These are phyloP conservation scores for Solanum raphanifolium DNA, from an alignment of 257 asterid genomes.

Conservation along the genomic window DNA sequence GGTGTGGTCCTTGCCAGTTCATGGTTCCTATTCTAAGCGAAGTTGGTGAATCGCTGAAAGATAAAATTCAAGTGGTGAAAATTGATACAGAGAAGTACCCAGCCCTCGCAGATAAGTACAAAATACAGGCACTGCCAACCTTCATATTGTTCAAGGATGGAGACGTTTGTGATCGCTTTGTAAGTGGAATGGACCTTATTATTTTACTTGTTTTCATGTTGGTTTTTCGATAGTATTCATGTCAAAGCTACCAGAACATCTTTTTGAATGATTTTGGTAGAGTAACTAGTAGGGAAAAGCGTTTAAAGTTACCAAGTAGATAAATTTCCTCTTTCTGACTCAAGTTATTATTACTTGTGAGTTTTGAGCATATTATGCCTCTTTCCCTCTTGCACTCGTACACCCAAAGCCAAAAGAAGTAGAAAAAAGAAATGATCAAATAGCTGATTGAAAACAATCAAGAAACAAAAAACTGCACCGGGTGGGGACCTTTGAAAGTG, in stretches of 20 bases:
- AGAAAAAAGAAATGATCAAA: background rate
- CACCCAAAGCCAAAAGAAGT: too few relatives aligned
- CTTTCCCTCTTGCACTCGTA: too few relatives aligned
- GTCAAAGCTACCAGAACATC: background rate
- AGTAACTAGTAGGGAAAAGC: background rate
- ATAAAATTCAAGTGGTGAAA: conserved; percentile 77
- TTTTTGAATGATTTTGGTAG: background rate
- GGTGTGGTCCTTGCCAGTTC: conserved; percentile 99
- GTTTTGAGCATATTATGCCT: too few relatives aligned
- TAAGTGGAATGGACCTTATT: conserved; percentile 30
- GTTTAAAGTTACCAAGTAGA: too few relatives aligned
- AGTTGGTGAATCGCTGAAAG: conserved; percentile 52
- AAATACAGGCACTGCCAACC: conserved; percentile 84
- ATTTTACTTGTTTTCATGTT: background rate
- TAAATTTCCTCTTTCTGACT: too few relatives aligned
- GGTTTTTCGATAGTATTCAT: background rate
- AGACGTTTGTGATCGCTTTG: conserved; percentile 77
- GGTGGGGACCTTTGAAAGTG: background rate
- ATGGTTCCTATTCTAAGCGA: conserved; percentile 87
- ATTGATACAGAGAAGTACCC: conserved; percentile 95
- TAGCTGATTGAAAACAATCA: background rate
- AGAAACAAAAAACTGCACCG: background rate
- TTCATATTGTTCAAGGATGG: conserved; percentile 89
- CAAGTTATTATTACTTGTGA: too few relatives aligned
- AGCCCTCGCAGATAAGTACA: conserved; percentile 58